Evolutionary conservation across 768 basidiomycete species (phyloP), one percentile per base, ranked within the genome.

Genomic region (Wakefieldia striispora): DNA sequence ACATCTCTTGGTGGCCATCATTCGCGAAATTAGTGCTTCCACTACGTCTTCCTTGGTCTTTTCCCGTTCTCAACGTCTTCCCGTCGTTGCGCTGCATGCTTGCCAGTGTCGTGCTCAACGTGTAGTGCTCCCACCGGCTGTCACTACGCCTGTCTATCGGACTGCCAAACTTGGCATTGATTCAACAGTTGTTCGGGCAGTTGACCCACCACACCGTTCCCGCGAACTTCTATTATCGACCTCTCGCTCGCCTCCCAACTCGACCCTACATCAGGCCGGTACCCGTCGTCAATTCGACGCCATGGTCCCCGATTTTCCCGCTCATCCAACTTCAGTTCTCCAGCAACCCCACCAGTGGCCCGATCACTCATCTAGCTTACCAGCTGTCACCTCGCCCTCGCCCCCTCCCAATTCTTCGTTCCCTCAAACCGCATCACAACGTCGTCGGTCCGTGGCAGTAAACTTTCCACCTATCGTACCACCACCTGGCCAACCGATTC

Each of bases 401-500:
- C 53, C 70, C 21, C 53, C 58, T 14, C 51, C 72, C 23, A 56
- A 60, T 19, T 61, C 71, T 3, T 53, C 67, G 17, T 57, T 75
- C 54, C 44, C 49, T 23, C 66, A 61, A 47, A 55, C 38, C 14
- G 16, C 20, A 24, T 5, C 59, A 2, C 76, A 78, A 53, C 81
- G 86, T 47, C 82, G 88, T 45, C 86, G 88, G 57, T 88, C 86
- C 21, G 81, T 83, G 46, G 83, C 79, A 48, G 77, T 81, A 12
- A 76, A 80, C 59, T 72, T 74, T 21, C 80, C 84, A 39, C 86
- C 87, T 6, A 79, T 83, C 34, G 82, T 71, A 3, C 88, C 88
- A 17, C 88, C 88, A 37, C 88, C 88, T 19, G 81, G 73, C 60
- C 78, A 82, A 57, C 88, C 88, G 42, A 89, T 90, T 50, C 88